Base-by-base conservation (phyloP, 306 rosid genomes). In the Fragaria vesca region DNA sequence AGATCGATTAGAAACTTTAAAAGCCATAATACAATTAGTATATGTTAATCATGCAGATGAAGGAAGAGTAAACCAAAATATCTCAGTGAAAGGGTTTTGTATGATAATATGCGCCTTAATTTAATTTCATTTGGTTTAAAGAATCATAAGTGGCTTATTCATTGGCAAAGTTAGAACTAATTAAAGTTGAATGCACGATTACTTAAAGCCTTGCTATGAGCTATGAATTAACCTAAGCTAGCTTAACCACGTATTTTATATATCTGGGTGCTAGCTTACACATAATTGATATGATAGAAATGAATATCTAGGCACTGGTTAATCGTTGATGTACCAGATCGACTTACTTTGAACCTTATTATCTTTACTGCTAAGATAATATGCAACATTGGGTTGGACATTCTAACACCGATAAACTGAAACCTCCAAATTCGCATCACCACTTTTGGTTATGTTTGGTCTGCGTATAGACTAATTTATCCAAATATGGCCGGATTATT, bases 151-250 rank as follows among this genome's bases (percentile, higher is more conserved):
- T 60, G 57, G 55, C 32, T 62, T 45, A 28, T 50, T 75, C 8
- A 75, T 74, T 18, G 46, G 47, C 60, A 75, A 60, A 75, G 60
- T 9, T 61, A 28, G 8, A n/a, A 45, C n/a, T 42, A n/a, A n/a
- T n/a, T n/a, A 24, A 55, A 74, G 55, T 11, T 18, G 20, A 26
- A 75, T 28, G 32, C 50, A 58, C 8, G 43, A 63, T 15, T 42
- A 16, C 48, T 13, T 40, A 42, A 43, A 28, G 66, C 51, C 30
- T 57, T 7, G 26, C 46, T 60, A 61, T 28, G 20, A 45, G 57
- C 58, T 28, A 20, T 52, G 48, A 18, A 66, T 66, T 66, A 20
- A 40, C 28, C 54, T 74, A 42, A 74, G n/a, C 57, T 3, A 34
- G 21, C 46, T 65, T 32, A 26, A 26, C 18, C 9, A 24, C 16